Conservation (phyloP, 306 rosid genomes). For the Sicyos edulis region DNA sequence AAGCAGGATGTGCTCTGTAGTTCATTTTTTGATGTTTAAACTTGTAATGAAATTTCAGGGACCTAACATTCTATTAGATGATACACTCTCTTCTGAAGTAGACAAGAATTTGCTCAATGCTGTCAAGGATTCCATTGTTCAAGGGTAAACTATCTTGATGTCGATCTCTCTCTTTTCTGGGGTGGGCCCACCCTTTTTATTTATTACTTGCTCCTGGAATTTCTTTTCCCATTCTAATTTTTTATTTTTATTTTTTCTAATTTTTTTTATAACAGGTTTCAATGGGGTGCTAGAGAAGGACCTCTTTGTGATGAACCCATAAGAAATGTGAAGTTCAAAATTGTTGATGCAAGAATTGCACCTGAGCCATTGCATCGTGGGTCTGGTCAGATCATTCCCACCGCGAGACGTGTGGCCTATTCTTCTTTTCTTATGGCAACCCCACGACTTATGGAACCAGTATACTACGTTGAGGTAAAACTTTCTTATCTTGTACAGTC, state of each 20-base stretch:
- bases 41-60: slow-evolving; percentile 47
- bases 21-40: background rate
- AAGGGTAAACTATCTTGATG: slow-evolving; percentile 56
- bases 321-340: slow-evolving; percentile 93
- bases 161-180: background rate
- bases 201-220: slow-evolving; percentile 10
- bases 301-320: slow-evolving; percentile 98
- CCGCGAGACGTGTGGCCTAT: slow-evolving; percentile 89
- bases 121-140: slow-evolving; percentile 92
- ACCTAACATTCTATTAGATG: slow-evolving; percentile 87
- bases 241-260: too few relatives aligned
- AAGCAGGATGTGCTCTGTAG: background rate
- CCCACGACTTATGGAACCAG: slow-evolving; percentile 97
- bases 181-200: background rate
- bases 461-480: slow-evolving; percentile 82
- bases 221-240: background rate
- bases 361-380: slow-evolving; percentile 86
- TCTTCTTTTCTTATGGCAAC: slow-evolving; percentile 96
- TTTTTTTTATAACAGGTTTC: slow-evolving; percentile 62
- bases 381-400: slow-evolving; percentile 89
- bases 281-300: slow-evolving; percentile 99
- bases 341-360: slow-evolving; percentile 96
- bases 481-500: slow-evolving; percentile 4
- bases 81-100: slow-evolving; percentile 91
- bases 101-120: slow-evolving; percentile 80